These are phyloP conservation scores for Exophiala viscosa DNA, from an alignment of 2,329 filamentous ascomycete species.

Conservation along the genomic window DNA sequence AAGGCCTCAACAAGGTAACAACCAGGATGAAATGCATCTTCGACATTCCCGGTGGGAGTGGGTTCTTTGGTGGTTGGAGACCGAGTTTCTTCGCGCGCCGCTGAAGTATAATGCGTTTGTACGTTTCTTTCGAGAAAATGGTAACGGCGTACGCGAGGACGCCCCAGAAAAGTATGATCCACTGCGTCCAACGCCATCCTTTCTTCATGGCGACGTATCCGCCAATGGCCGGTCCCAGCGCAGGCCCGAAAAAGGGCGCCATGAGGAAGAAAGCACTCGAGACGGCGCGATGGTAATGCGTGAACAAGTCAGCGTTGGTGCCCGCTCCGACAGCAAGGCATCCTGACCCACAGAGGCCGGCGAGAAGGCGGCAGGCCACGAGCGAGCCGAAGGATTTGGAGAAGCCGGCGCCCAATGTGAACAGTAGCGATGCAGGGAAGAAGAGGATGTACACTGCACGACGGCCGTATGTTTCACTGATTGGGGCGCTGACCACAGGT, in stretches of 20 bases:
- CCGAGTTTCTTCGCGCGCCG: constrained; percentile 53
- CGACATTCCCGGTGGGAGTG: constrained; percentile 60
- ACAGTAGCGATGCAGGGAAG: constrained; percentile 59
- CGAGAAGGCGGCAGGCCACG: constrained; percentile 70
- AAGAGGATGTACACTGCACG: constrained; percentile 66
- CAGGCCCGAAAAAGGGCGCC: constrained; percentile 63
- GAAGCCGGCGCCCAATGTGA: constrained; percentile 42
- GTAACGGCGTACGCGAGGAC: constrained; percentile 60
- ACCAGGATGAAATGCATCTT: constrained; percentile 38
- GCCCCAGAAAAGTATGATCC: constrained; percentile 62
- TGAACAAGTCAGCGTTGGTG: constrained; percentile 61
- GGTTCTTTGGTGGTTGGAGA: constrained; percentile 62
- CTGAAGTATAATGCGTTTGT: constrained; percentile 63
- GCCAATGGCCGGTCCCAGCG: constrained; percentile 66
- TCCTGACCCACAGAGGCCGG: constrained; percentile 67
- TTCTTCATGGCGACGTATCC: constrained; percentile 61
- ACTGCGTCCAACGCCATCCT: constrained; percentile 72
- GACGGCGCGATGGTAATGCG: constrained; percentile 52
- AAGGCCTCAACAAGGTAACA: constrained; percentile 48
- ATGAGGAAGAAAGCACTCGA: constrained; percentile 55
- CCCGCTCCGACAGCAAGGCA: constrained; percentile 66
- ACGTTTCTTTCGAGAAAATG: constrained; percentile 59
- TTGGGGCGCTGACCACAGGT: constrained; percentile 67
- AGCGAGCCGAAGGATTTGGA: constrained; percentile 65
- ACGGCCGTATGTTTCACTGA: constrained; percentile 69